These are phyloP conservation scores for Tolypocladium tropicale DNA, from an alignment of 2,329 filamentous ascomycete genomes.

Conservation along the genomic window DNA sequence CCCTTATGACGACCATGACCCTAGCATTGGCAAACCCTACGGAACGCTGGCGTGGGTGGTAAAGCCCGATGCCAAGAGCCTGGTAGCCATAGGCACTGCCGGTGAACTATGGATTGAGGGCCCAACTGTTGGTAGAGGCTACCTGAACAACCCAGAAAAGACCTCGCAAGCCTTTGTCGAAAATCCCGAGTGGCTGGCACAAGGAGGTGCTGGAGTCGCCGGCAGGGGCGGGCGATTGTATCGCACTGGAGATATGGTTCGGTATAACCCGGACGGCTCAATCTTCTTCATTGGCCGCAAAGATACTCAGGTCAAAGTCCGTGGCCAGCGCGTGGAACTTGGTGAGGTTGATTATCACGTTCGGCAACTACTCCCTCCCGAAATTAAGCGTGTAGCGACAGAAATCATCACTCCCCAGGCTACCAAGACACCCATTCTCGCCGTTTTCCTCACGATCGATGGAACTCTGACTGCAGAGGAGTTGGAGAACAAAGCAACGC, in stretches of 20 bases:
- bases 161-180: neutral
- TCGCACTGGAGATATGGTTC: neutral
- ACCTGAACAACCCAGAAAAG: neutral
- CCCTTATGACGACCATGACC: neutral
- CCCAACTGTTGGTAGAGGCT: neutral
- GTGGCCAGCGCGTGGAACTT: neutral
- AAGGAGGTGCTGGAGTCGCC: neutral
- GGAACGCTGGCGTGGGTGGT: neutral
- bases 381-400: neutral
- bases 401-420: neutral
- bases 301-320: neutral
- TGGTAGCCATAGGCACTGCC: neutral
- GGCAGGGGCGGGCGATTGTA: neutral
- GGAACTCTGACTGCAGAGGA: neutral
- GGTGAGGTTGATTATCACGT: neutral
- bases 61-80: neutral
- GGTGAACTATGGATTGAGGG: neutral
- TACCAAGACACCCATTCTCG: neutral
- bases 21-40: neutral
- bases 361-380: neutral
- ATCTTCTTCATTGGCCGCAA: neutral
- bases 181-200: neutral
- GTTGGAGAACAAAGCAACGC: neutral
- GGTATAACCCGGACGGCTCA: neutral
- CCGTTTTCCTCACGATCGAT: neutral